Conservation (phyloP, 305 asterid species). For the Striga hermonthica region DNA sequence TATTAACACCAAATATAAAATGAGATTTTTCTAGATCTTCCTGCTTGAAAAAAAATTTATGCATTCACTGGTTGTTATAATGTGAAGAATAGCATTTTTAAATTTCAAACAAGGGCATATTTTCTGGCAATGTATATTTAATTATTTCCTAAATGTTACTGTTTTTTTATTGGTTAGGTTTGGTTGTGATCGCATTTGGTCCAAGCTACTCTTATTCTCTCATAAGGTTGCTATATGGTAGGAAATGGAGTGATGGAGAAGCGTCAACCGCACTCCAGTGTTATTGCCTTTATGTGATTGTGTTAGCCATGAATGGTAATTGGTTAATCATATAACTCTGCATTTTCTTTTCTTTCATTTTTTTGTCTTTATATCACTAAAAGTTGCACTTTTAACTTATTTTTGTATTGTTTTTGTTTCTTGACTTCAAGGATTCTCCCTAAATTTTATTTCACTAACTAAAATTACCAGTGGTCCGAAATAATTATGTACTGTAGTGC, state of each 20-base stretch:
- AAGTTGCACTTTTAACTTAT: conserved; percentile 2
- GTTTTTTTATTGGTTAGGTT: conserved; percentile 43
- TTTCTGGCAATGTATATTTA: conserved; percentile 15
- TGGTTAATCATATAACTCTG: conserved; percentile 1
- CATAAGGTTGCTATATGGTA: conserved; percentile 78
- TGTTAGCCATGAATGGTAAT: conserved; percentile 91
- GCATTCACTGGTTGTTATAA: conserved; percentile 4
- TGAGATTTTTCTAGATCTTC: neutral
- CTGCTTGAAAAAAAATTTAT: neutral
- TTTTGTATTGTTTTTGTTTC: neutral
- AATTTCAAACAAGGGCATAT: conserved; percentile 12
- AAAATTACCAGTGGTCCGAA: no score
- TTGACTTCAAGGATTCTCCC: conserved; percentile 7
- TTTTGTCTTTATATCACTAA: conserved; percentile 10
- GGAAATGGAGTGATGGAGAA: conserved; percentile 98
- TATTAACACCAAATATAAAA: neutral
- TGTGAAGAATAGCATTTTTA: conserved; percentile 9
- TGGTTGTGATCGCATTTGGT: conserved; percentile 84
- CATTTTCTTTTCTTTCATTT: conserved; percentile 13
- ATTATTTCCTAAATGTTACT: conserved; percentile 26
- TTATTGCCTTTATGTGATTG: conserved; percentile 77
- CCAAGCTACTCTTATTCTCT: conserved; percentile 96
- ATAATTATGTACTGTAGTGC: no score
- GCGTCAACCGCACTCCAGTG: conserved; percentile 78
- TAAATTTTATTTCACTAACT: neutral